Evolutionary conservation across 495 filamentous ascomycete species (phyloP), one percentile per base, ranked within the genome.

Genomic region (Parmelia sp.): DNA sequence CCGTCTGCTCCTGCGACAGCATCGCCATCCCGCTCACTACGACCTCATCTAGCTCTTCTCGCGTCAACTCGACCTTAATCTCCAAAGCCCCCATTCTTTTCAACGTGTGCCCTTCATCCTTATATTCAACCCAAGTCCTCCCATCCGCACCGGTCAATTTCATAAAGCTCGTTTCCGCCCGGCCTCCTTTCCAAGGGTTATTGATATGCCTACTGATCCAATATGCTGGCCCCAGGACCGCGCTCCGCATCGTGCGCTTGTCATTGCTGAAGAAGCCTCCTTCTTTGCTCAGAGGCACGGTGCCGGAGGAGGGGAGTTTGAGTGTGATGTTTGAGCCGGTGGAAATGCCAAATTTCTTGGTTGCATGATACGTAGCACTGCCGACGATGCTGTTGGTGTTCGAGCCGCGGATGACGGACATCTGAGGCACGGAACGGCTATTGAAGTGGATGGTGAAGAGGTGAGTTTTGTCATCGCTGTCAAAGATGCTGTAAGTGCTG

Each of bases 41-140:
- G 12, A 40, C 47, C 58, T 57, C 57, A 60, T 65, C 57, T 57
- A 58, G n/a, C 44, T 15, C 55, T 45, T 65, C 44, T 31, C 42
- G 56, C 12, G 4, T 19, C 27, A 47, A 17, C 42, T 60, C 40
- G 10, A 17, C 49, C 27, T 29, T 23, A 21, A 61, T 47, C 47
- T 57, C 58, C n/a, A 55, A 15, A 25, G 57, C 58, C 19, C 49
- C 59, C 51, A 66, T 37, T 36, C 44, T 35, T 37, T 12, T 37
- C 40, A 59, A 49, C 12, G 33, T 62, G 37, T 58, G 44, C 29
- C 42, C 36, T 23, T 59, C 23, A 3, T 57, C 61, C 58, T 44
- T 27, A 29, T 61, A 61, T 17, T 25, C 42, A 21, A 55, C 58
- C 39, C 37, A 36, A 17, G 14, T 36, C 47, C 33, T 56, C n/a